These are phyloP conservation scores for Chloropicon primus DNA, from an alignment of 139 green algal species.

Conservation along the genomic window DNA sequence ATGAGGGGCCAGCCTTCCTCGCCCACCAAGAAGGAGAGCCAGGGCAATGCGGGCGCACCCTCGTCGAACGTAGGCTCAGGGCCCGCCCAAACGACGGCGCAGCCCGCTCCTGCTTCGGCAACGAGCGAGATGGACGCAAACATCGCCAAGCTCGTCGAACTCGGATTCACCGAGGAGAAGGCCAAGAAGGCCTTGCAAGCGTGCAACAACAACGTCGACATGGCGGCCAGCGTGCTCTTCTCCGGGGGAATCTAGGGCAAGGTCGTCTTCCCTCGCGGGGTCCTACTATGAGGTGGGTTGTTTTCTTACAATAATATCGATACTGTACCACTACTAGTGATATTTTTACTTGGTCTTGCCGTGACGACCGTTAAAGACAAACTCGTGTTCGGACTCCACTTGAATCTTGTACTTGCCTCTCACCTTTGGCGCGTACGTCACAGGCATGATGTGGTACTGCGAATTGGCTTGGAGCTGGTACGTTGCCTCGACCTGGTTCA, in stretches of 20 bases:
- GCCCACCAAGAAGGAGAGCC: background rate
- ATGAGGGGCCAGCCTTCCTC: background rate
- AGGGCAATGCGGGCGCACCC: background rate
- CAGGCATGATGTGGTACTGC: slow-evolving; percentile 36
- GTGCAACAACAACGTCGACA: slow-evolving; percentile 49
- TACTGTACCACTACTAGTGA: too few species aligned
- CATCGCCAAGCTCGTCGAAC: slow-evolving; percentile 35
- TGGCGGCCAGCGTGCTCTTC: slow-evolving; percentile 56
- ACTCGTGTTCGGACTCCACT: background rate
- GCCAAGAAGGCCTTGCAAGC: slow-evolving; percentile 37
- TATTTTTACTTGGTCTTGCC: background rate
- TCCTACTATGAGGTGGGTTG: too few species aligned
- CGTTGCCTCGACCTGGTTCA: slow-evolving; percentile 11
- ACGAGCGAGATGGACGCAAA: slow-evolving; percentile 21
- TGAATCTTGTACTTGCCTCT: background rate
- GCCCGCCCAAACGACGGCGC: background rate
- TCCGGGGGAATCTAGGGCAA: too few species aligned
- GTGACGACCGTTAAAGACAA: background rate
- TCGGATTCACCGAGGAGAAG: slow-evolving; percentile 42
- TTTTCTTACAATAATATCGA: too few species aligned
- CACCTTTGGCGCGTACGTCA: slow-evolving; percentile 25
- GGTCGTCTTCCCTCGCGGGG: too few species aligned
- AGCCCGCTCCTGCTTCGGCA: slow-evolving; percentile 5
- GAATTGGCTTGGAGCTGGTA: slow-evolving; percentile 22
- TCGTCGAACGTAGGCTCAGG: too few species aligned